A percentile compares a stretch with the other conserved stretches of the same genome.
Evolutionary conservation across 2,329 filamentous ascomycete species (phyloP).

Genomic region (Scedosporium aurantiacum): DNA sequence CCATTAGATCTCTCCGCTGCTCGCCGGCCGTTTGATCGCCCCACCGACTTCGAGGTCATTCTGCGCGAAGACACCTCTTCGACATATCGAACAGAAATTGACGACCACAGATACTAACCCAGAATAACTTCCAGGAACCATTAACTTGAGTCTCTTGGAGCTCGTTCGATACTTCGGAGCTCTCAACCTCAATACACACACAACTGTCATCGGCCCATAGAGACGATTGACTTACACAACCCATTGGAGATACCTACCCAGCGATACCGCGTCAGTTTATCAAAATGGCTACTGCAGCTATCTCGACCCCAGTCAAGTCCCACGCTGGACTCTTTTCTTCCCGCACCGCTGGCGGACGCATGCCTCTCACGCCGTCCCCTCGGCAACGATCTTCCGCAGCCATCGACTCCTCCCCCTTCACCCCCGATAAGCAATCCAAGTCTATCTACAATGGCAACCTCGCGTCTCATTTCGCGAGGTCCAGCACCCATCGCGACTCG

Average conservation of each 20-base stretch:
- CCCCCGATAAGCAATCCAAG: slow-evolving; percentile 57
- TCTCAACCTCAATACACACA: slow-evolving; percentile 25
- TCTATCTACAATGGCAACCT: slow-evolving; percentile 75
- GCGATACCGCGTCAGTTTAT: slow-evolving; percentile 17
- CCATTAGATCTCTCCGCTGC: slow-evolving; percentile 38
- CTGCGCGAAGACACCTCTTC: slow-evolving; percentile 31
- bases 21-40: slow-evolving; percentile 34
- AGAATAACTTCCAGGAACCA: slow-evolving; percentile 37
- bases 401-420: slow-evolving; percentile 62
- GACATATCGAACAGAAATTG: slow-evolving; percentile 34
- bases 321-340: slow-evolving; percentile 86
- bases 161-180: slow-evolving; percentile 35
- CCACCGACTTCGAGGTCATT: slow-evolving; percentile 30
- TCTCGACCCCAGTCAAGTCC: slow-evolving; percentile 91
- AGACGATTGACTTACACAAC: too few species aligned
- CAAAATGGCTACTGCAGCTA: slow-evolving; percentile 68
- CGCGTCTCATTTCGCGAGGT: slow-evolving; percentile 66
- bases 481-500: slow-evolving; percentile 63
- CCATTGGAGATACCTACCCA: background rate
- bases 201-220: slow-evolving; percentile 8
- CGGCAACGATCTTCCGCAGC: slow-evolving; percentile 49
- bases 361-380: slow-evolving; percentile 89
- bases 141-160: slow-evolving; percentile 50
- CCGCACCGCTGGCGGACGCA: slow-evolving; percentile 86
- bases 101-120: slow-evolving; percentile 33